These are phyloP conservation scores for Megacollybia platyphylla DNA, from an alignment of 1,284 basidiomycete species.

Conservation along the genomic window DNA sequence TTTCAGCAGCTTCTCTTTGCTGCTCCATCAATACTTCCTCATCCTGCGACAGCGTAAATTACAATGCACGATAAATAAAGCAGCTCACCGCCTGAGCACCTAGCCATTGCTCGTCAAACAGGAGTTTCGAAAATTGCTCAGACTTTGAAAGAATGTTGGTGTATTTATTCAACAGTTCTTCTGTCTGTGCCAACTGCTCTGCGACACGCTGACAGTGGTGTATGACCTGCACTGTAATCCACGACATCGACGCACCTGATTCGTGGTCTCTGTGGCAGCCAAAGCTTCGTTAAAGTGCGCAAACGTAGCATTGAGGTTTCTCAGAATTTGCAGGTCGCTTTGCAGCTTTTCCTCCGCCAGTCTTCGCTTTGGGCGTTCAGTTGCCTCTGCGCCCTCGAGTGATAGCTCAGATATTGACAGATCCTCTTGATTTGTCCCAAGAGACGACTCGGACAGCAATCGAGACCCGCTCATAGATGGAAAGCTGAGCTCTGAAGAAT, in stretches of 20 bases:
- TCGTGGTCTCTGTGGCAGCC: conserved; percentile 44
- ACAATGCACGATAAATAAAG: not conserved
- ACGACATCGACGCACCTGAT: conserved; percentile 37
- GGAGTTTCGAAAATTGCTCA: conserved; percentile 48
- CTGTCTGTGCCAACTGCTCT: conserved; percentile 51
- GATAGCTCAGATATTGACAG: conserved; percentile 54
- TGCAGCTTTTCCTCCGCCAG: conserved; percentile 59
- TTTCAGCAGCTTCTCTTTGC: conserved; percentile 30
- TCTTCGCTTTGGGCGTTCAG: conserved; percentile 12
- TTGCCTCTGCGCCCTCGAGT: conserved; percentile 12
- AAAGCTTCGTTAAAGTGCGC: conserved; percentile 54
- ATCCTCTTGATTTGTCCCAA: conserved; percentile 32
- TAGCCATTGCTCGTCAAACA: conserved; percentile 64
- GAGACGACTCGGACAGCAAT: conserved; percentile 38
- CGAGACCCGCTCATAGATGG: conserved; percentile 23
- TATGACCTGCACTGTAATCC: not conserved
- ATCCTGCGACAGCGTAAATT: conserved; percentile 28
- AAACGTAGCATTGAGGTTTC: conserved; percentile 59
- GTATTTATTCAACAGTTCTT: conserved; percentile 62
- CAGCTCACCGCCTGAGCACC: conserved; percentile 52
- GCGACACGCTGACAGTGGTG: conserved; percentile 38
- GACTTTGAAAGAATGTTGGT: conserved; percentile 55
- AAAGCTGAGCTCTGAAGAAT: conserved; percentile 20
- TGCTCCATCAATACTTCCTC: conserved; percentile 39
- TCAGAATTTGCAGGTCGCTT: conserved; percentile 56